Evolutionary conservation across 2,329 filamentous ascomycete species (phyloP), one percentile per base, ranked within the genome.

Genomic region (Hypoxylon sp.): DNA sequence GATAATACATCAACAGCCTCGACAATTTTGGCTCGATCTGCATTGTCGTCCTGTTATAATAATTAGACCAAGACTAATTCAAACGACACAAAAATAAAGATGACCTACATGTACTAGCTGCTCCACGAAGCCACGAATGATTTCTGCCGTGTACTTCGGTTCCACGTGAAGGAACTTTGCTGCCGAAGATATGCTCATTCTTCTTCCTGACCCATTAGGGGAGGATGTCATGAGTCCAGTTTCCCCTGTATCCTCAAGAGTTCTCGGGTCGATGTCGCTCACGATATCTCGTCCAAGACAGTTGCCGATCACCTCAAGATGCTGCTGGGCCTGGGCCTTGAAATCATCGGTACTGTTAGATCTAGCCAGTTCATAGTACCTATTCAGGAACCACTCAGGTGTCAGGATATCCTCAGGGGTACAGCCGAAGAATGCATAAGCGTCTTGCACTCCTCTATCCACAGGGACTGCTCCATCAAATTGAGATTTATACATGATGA

Each of bases 1-100:
- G 73, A 70, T 16, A 76, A 48, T 1, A 74, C 70, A 26, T 73
- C 66, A 8, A 77, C 58, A 44, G 75, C 75, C 38, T 75, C 68
- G 5, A 73, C 52, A 26, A 75, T 60, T 50, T 70, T 68, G 4
- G 12, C 33, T 22, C 71, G 72, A 18, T 74, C 70, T 44, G 61
- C 56, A 11, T 55, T 48, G 4, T 71, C 67, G 22, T 70, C 62
- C 74, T 75, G 30, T 18, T 56, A 4, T 53, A 22, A 26, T 30
- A 4, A 52, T 70, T 49, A 71, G 56, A 57, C 22, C n/a, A 36
- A 14, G 14, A 33, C 2, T 9, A 51, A 33, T 9, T 45, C 18
- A 36, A 28, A 12, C 6, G n/a, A 18, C 8, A 40, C 16, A 9
- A 7, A 7, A 33, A 4, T 12, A 16, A 36, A 3, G 2, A 57